A percentile compares a stretch with the other conserved stretches of the same genome.
These are phyloP conservation scores for Sclerotinia glacialis DNA, from an alignment of 2,329 filamentous ascomycete genomes.

Conservation along the genomic window DNA sequence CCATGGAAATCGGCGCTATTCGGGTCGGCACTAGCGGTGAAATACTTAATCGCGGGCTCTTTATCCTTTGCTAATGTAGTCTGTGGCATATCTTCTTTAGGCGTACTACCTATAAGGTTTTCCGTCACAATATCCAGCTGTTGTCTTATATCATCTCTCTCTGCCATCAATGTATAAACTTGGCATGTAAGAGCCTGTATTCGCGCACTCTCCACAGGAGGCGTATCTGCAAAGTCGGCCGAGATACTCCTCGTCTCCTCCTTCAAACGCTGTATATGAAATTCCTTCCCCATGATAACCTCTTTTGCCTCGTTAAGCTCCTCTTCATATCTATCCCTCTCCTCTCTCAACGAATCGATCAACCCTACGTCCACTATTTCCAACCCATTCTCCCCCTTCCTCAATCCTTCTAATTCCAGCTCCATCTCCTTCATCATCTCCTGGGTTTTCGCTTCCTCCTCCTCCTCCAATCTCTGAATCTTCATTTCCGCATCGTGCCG, in stretches of 20 bases:
- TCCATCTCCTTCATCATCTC: neutral
- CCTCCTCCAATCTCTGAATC: neutral
- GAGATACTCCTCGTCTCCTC: neutral
- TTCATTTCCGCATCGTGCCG: neutral
- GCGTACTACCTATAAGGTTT: neutral
- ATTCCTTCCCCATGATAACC: neutral
- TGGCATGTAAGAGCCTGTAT: neutral
- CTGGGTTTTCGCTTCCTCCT: neutral
- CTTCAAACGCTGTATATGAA: neutral
- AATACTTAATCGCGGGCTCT: neutral
- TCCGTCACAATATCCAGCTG: conserved; percentile 16
- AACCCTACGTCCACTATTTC: no score
- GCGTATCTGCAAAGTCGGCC: neutral
- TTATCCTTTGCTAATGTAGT: neutral
- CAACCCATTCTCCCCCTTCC: neutral
- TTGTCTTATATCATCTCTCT: neutral
- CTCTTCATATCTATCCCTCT: neutral
- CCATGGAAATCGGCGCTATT: neutral
- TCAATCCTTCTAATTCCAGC: neutral
- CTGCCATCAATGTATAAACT: neutral
- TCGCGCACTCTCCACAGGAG: no score
- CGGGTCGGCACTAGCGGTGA: neutral
- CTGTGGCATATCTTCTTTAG: neutral
- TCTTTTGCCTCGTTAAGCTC: conserved; percentile 2
- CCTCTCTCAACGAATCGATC: neutral